Base-by-base conservation (phyloP, 208 protist genomes). In the Blechomonas ayalai region DNA sequence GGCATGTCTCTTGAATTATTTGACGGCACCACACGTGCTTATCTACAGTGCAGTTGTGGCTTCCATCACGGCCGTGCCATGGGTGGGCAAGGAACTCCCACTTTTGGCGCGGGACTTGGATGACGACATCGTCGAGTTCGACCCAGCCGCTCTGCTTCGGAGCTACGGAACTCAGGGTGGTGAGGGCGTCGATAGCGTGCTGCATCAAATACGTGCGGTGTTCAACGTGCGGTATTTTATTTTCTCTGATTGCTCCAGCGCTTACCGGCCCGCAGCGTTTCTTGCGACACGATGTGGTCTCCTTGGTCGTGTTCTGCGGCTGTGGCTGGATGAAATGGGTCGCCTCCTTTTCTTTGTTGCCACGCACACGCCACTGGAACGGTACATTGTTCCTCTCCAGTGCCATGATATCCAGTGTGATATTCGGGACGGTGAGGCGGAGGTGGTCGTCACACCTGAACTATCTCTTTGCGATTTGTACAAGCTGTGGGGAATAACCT, bases 21-120 rank as follows among this genome's bases (percentile, higher is more conserved):
- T 90, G 3, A 90, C 84, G 4, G 52, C 81, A 0, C 81, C 81
- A 0, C 58, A 90, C 40, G 78, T 90, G 1, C 37, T 90, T 15
- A 45, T 92, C 2, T 74, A 68, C 43, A 84, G 52, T 40, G 73
- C 84, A 5, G 74, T 67, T 4, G 59, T 39, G 13, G 58, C 66
- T 16, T 67, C 65, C 2, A 49, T 59, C 42, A 37, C 52, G 12
- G 39, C 48, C 34, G 19, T 38, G 8, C 59, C 59, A 4, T 18
- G 43, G 36, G 25, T 78, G 22, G 66, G 60, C 44, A 37, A 49
- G 37, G 40, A 22, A 1, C 57, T 42, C 18, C 53, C 53, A 8
- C 52, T 74, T 26, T 45, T 73, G 26, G 71, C 63, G 23, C 59
- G 63, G 16, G 59, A 55, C 20, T 27, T 53, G 24, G 53, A 28